These are phyloP conservation scores for Lipomyces yamanashiensis DNA, from an alignment of 805 yeast genomes.

Conservation along the genomic window DNA sequence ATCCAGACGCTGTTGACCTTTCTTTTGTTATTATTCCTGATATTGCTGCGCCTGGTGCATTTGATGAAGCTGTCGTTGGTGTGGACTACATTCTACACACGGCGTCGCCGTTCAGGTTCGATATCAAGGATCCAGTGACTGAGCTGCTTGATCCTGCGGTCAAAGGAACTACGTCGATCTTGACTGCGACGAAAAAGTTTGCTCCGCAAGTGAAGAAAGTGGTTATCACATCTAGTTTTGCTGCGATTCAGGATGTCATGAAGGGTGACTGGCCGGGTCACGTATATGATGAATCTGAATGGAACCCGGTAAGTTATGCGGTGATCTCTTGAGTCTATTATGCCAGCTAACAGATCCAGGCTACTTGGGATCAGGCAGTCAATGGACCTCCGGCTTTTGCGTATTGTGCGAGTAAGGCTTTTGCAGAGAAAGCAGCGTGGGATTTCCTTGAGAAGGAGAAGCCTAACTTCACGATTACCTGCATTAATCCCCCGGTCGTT, in stretches of 20 bases:
- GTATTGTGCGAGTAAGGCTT: constrained; percentile 28
- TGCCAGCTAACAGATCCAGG: constrained; percentile 46
- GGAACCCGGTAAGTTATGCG: constrained; percentile 46
- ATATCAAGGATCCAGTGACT: constrained; percentile 47
- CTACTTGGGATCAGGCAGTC: constrained; percentile 61
- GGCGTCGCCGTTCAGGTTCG: constrained; percentile 49
- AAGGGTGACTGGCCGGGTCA: constrained; percentile 33
- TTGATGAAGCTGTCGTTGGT: constrained; percentile 52
- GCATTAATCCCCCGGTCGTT: constrained; percentile 43
- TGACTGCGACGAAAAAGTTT: constrained; percentile 48
- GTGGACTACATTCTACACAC: constrained; percentile 48
- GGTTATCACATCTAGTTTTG: constrained; percentile 59
- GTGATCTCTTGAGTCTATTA: background rate
- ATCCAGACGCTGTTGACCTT: constrained; percentile 38
- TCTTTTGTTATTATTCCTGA: constrained; percentile 43
- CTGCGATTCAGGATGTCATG: constrained; percentile 51
- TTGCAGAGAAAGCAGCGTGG: constrained; percentile 54
- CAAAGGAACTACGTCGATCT: constrained; percentile 52
- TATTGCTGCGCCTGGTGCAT: constrained; percentile 49
- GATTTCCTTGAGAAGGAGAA: constrained; percentile 49
- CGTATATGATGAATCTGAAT: constrained; percentile 44
- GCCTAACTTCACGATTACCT: constrained; percentile 40
- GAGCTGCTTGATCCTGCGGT: constrained; percentile 55
- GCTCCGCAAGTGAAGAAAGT: constrained; percentile 52
- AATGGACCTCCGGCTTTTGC: constrained; percentile 41